A percentile compares a stretch with the other conserved stretches of the same genome.
Conservation (phyloP, 176 grass and related monocot genomes). For the Oryza meridionalis region DNA sequence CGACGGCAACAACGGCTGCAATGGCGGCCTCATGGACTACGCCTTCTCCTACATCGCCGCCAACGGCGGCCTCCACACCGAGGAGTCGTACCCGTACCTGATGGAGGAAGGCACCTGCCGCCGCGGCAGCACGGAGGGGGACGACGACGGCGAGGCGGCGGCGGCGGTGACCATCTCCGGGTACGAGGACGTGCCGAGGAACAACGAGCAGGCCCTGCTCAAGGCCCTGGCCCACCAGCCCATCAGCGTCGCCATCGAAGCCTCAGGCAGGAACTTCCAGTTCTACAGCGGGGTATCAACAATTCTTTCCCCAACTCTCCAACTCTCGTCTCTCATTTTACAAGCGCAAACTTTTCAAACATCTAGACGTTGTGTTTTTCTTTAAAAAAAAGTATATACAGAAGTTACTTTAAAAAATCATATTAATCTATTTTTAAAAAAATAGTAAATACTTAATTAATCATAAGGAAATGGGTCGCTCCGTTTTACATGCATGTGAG, state of each 20-base stretch:
- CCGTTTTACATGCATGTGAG: too few species aligned
- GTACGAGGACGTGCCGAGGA: conserved; percentile 77
- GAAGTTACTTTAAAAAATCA: too few species aligned
- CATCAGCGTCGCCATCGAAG: conserved; percentile 84
- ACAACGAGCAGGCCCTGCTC: conserved; percentile 58
- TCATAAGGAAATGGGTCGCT: too few species aligned
- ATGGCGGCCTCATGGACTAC: conserved; percentile 83
- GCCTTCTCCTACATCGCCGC: conserved; percentile 76
- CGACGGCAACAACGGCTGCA: conserved; percentile 75
- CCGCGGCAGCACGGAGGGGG: conserved; percentile 32
- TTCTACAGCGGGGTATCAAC: conserved; percentile 89
- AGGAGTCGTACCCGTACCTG: conserved; percentile 83
- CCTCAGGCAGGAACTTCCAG: conserved; percentile 87
- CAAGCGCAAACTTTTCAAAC: too few species aligned
- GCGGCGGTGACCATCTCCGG: conserved; percentile 66
- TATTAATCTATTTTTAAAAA: too few species aligned
- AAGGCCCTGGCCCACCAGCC: conserved; percentile 90
- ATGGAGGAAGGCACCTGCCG: conserved; percentile 85
- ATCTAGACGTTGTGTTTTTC: too few species aligned
- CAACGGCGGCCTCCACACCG: conserved; percentile 68
- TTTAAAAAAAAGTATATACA: too few species aligned
- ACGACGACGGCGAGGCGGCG: neutral
- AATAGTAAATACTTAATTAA: too few species aligned
- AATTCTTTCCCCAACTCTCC: too few species aligned
- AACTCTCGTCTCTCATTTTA: too few species aligned